Base-by-base conservation (phyloP, 75 land plant genomes). In the Picea glauca region DNA sequence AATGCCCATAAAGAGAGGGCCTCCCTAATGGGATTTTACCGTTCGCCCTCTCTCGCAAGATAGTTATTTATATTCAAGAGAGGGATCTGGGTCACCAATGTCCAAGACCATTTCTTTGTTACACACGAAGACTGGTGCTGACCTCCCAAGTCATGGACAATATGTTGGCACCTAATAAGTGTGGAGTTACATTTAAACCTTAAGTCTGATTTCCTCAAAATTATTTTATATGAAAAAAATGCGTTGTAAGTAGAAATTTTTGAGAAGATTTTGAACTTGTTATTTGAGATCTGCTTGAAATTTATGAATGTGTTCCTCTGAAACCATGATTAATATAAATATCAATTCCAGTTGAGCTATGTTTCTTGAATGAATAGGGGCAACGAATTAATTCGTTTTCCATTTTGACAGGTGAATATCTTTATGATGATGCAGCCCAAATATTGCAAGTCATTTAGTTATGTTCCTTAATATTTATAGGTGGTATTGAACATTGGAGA, bases 371-470 rank as follows among this genome's bases (percentile, higher is more conserved):
- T 20, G 33, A 17, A 66, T 5, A 5, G 18, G 43, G 17, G 70
- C 43, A 40, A 70, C 35, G 54, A 7, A 43, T 23, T 70, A n/a
- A 70, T 20, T n/a, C 18, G 11, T 43, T 20, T 50, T 40, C 23
- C 54, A 70, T 43, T 13, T 70, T 70, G 43, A 70, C 74, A 70
- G 74, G 74, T 40, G 23, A 70, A 43, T 43, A 46, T 9, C 23
- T 18, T 38, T 18, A 68, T 38, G 43, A 6, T 68, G 11, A 35
- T 70, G 54, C 74, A 43, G 12, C 56, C 54, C 43, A 13, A 70
- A 43, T 70, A 70, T 70, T 70, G 73, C 38, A 23, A 70, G 43
- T 46, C 73, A 70, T 20, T n/a, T 26, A 70, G 56, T 40, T 70
- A 70, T 68, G 20, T 18, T 35, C 20, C 20, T 67, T 33, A 68